phyloP scores from a whole-genome alignment of 345 rosid species.

The Bruguiera gymnorhiza region DNA sequence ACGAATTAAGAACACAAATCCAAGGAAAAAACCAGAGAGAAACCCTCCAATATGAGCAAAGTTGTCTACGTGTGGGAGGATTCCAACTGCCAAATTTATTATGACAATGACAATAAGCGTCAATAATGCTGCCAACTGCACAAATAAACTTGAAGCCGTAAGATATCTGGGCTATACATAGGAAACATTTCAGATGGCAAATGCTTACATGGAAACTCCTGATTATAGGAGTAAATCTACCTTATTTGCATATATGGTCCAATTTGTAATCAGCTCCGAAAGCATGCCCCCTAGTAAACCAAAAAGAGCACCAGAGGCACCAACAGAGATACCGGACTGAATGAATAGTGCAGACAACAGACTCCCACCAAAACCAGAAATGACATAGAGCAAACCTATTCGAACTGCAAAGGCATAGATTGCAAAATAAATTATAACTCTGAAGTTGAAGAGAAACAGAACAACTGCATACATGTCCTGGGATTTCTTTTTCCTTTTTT shows the following conservation, averaged over 20 bases:
- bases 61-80: constrained; percentile 93
- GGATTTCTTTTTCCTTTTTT: too few relatives aligned
- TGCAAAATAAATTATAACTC: background rate
- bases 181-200: background rate
- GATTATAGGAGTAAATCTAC: constrained; percentile 22
- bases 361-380: constrained; percentile 95
- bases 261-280: constrained; percentile 88
- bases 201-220: background rate
- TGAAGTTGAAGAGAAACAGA: too few relatives aligned
- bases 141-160: background rate
- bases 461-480: too few relatives aligned
- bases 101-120: constrained; percentile 72
- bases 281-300: constrained; percentile 96
- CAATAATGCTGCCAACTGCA: constrained; percentile 59
- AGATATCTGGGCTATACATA: background rate
- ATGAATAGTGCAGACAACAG: constrained; percentile 83
- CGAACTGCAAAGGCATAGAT: constrained; percentile 36
- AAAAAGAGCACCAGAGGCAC: constrained; percentile 96
- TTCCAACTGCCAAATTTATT: constrained; percentile 83
- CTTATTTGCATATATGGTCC: constrained; percentile 91
- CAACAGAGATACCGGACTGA: constrained; percentile 77
- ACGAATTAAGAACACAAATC: constrained; percentile 80
- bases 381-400: constrained; percentile 74
- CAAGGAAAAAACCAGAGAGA: constrained; percentile 77
- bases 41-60: constrained; percentile 98